These are phyloP conservation scores for Chaetomiaceae sp. DNA, from an alignment of 2,329 filamentous ascomycete species.

Conservation along the genomic window DNA sequence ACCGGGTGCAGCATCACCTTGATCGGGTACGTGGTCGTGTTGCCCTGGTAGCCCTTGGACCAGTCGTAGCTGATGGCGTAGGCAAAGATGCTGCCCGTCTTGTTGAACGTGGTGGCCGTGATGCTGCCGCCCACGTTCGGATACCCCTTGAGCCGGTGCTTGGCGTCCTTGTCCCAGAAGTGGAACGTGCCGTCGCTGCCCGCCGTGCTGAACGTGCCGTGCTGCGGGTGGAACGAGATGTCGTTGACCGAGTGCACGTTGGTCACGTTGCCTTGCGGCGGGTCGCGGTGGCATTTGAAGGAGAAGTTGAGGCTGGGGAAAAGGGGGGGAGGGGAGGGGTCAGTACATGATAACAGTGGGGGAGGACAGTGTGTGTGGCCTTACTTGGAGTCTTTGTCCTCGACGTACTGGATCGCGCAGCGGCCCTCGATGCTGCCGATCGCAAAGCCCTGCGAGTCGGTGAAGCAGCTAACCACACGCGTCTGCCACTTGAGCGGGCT, in stretches of 20 bases:
- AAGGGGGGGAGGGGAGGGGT: neutral
- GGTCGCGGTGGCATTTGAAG: slow-evolving; percentile 96
- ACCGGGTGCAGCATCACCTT: slow-evolving; percentile 86
- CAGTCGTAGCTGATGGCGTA: slow-evolving; percentile 96
- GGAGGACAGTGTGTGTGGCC: slow-evolving; percentile 22
- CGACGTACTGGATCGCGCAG: slow-evolving; percentile 96
- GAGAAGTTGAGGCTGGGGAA: slow-evolving; percentile 80
- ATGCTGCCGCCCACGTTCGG: slow-evolving; percentile 81
- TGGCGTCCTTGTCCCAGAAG: slow-evolving; percentile 92
- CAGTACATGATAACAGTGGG: neutral
- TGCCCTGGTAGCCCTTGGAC: slow-evolving; percentile 90
- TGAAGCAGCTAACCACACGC: slow-evolving; percentile 88
- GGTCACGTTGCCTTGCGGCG: slow-evolving; percentile 67
- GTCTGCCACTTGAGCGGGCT: slow-evolving; percentile 99
- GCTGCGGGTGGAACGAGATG: slow-evolving; percentile 93
- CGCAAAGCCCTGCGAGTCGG: slow-evolving; percentile 85
- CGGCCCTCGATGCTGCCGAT: slow-evolving; percentile 95
- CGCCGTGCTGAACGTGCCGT: slow-evolving; percentile 97
- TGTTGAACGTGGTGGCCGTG: slow-evolving; percentile 86
- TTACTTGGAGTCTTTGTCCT: slow-evolving; percentile 82
- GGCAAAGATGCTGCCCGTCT: slow-evolving; percentile 75
- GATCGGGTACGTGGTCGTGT: slow-evolving; percentile 68
- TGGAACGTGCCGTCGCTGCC: slow-evolving; percentile 95
- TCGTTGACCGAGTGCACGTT: slow-evolving; percentile 95
- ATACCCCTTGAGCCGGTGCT: slow-evolving; percentile 86